Conservation (phyloP, 2,329 filamentous ascomycete species). For the Hymenotorrendiella dingleyae region DNA sequence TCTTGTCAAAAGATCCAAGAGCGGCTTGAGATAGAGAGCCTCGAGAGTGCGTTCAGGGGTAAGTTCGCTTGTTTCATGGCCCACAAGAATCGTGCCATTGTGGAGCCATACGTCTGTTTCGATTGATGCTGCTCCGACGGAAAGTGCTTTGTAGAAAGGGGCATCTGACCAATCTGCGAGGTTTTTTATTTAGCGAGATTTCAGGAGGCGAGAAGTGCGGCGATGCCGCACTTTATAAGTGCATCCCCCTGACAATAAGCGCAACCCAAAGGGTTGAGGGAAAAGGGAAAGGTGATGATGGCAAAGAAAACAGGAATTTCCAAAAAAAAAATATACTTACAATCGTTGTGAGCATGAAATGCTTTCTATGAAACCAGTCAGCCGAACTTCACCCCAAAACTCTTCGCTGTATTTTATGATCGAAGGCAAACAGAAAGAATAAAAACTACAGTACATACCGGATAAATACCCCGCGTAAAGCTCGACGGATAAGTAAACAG, state of each 20-base stretch:
- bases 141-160: slow-evolving; percentile 25
- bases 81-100: slow-evolving; percentile 24
- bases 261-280: slow-evolving; percentile 6
- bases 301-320: too few species aligned
- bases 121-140: slow-evolving; percentile 20
- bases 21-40: slow-evolving; percentile 26
- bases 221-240: too few species aligned
- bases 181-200: too few species aligned
- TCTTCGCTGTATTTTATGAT: too few species aligned
- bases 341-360: slow-evolving; percentile 56
- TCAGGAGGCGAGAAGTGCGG: too few species aligned
- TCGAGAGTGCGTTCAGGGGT: slow-evolving; percentile 21
- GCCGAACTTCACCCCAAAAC: too few species aligned
- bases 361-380: slow-evolving; percentile 36
- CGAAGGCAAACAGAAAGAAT: background rate
- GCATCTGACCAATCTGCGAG: slow-evolving; percentile 32
- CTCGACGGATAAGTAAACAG: slow-evolving; percentile 56
- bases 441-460: slow-evolving; percentile 33
- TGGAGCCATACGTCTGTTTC: slow-evolving; percentile 29
- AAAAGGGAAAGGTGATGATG: slow-evolving; percentile 38
- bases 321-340: too few species aligned
- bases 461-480: slow-evolving; percentile 53
- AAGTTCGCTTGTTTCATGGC: slow-evolving; percentile 23
- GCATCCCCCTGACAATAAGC: too few species aligned
- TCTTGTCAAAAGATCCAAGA: slow-evolving; percentile 21